phyloP scores from a whole-genome alignment of 1,284 basidiomycete species.

The Ceratobasidium theobromae region DNA sequence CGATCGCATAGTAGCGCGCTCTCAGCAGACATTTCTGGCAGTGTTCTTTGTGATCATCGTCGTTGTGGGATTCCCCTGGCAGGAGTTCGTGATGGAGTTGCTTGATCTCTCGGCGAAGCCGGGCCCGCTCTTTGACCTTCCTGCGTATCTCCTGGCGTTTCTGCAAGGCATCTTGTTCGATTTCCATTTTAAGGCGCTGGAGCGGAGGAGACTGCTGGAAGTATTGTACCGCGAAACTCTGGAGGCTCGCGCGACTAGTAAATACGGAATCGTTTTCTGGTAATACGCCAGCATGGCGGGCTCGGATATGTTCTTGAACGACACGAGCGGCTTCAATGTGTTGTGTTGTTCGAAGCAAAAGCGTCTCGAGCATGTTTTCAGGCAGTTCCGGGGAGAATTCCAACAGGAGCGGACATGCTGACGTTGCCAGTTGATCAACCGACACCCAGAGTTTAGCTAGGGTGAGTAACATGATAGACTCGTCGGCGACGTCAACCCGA shows the following conservation, averaged over 20 bases:
- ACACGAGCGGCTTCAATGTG: neutral
- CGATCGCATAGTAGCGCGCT: conserved; percentile 37
- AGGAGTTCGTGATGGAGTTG: neutral
- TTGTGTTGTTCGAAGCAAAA: conserved; percentile 2
- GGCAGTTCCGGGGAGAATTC: conserved; percentile 34
- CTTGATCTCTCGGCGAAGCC: neutral
- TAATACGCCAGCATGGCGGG: conserved; percentile 38
- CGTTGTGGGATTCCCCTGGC: neutral
- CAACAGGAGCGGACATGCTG: conserved; percentile 12
- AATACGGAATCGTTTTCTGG: conserved; percentile 39
- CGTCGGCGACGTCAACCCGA: neutral
- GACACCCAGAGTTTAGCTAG: conserved; percentile 34
- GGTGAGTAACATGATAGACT: conserved; percentile 34
- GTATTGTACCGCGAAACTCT: conserved; percentile 43
- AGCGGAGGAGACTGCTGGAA: conserved; percentile 39
- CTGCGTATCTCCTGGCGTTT: conserved; percentile 36
- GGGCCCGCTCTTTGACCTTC: conserved; percentile 39
- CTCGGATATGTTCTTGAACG: conserved; percentile 42
- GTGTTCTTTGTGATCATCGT: neutral
- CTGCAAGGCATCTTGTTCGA: conserved; percentile 39
- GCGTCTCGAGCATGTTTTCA: conserved; percentile 1
- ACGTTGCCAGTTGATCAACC: conserved; percentile 24
- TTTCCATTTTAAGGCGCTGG: conserved; percentile 39
- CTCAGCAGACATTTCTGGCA: conserved; percentile 46
- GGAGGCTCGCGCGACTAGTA: neutral